Percentiles rank a stretch among this genome's conserved stretches.
Evolutionary conservation across 768 basidiomycete genomes (phyloP).

Genomic region (Macrolepiota dolichaula): DNA sequence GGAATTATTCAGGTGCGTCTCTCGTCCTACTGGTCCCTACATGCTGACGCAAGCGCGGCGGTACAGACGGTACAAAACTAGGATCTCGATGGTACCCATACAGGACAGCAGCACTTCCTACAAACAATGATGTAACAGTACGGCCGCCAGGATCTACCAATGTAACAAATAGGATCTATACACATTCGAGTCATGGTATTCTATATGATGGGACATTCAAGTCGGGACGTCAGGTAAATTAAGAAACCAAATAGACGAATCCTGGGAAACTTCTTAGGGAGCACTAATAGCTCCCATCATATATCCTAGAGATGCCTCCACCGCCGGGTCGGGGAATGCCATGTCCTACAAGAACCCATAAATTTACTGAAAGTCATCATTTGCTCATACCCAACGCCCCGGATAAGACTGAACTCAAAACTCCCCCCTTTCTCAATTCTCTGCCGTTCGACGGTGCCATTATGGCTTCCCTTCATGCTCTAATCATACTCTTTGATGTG

Average conservation of each 20-base stretch:
- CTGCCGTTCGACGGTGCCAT: neutral
- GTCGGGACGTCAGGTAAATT: no score
- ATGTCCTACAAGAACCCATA: no score
- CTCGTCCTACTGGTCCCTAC: neutral
- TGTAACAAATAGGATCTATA: neutral
- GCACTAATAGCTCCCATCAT: no score
- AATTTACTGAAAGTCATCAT: no score
- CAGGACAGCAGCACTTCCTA: slow-evolving; percentile 43
- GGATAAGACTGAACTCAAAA: no score
- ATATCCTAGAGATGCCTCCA: no score
- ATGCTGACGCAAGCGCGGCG: neutral
- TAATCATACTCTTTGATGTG: neutral
- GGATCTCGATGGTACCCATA: slow-evolving; percentile 93
- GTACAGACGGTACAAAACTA: slow-evolving; percentile 81
- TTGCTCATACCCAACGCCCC: no score
- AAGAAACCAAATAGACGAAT: no score
- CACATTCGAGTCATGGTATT: no score
- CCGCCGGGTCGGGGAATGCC: no score
- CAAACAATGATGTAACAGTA: slow-evolving; percentile 31
- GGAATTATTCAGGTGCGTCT: slow-evolving; percentile 80
- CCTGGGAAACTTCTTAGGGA: no score
- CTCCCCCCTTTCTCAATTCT: neutral
- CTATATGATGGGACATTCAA: no score
- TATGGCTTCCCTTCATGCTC: slow-evolving; percentile 4
- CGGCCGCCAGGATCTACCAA: neutral